These are phyloP conservation scores for Annulohypoxylon truncatum DNA, from an alignment of 2,329 filamentous ascomycete genomes.

Conservation along the genomic window DNA sequence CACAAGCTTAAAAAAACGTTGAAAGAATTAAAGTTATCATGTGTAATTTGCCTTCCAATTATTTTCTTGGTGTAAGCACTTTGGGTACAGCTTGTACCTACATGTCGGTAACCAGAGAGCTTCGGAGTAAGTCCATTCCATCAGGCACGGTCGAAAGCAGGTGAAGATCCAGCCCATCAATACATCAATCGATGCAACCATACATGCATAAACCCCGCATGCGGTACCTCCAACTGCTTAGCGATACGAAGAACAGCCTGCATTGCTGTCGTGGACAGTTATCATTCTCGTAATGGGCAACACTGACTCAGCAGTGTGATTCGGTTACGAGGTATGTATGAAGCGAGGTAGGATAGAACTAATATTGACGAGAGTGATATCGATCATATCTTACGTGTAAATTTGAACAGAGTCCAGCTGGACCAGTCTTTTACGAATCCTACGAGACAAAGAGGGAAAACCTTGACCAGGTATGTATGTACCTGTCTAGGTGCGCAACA, in stretches of 20 bases:
- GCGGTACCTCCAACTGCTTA: constrained; percentile 18
- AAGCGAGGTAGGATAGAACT: constrained; percentile 2
- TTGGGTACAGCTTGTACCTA: background rate
- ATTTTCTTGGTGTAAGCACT: background rate
- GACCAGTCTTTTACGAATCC: constrained; percentile 10
- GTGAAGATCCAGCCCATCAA: constrained; percentile 27
- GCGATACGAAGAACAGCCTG: constrained; percentile 32
- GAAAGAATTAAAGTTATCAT: background rate
- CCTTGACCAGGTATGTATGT: background rate
- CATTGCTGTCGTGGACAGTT: constrained; percentile 35
- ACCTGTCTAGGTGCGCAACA: background rate
- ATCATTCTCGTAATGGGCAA: constrained; percentile 26
- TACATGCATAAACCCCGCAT: constrained; percentile 34
- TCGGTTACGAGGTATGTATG: constrained; percentile 1
- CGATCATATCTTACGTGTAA: constrained; percentile 8
- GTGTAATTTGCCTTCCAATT: background rate
- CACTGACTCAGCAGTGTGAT: constrained; percentile 15
- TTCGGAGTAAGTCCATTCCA: constrained; percentile 20
- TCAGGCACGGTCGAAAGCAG: constrained; percentile 8
- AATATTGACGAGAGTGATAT: constrained; percentile 12
- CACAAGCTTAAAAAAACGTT: background rate
- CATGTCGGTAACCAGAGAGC: constrained; percentile 10
- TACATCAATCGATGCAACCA: constrained; percentile 4
- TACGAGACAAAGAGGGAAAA: background rate
- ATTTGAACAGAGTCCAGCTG: background rate